These are phyloP conservation scores for Pterocarpus macrocarpus DNA, from an alignment of 306 rosid species.

Conservation along the genomic window DNA sequence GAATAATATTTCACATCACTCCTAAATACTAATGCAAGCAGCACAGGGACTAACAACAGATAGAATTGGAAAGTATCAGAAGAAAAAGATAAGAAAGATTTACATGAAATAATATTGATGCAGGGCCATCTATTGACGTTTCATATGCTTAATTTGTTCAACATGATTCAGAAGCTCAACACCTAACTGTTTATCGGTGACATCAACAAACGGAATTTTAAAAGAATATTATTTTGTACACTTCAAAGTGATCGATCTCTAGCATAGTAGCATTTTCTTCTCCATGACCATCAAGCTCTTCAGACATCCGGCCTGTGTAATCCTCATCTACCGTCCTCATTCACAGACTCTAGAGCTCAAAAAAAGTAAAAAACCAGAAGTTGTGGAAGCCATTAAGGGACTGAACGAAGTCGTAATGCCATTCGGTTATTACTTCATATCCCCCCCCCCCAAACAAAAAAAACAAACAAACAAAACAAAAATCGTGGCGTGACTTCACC, in stretches of 20 bases:
- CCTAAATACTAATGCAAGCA: background rate
- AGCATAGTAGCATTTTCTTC: background rate
- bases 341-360: background rate
- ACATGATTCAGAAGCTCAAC: background rate
- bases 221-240: conserved; percentile 6
- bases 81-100: background rate
- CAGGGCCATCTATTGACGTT: background rate
- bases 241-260: conserved; percentile 2
- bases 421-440: too few relatives aligned
- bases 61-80: background rate
- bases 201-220: background rate
- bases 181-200: conserved; percentile 14
- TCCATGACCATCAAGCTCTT: background rate
- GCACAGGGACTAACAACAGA: background rate
- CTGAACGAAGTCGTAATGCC: too few relatives aligned
- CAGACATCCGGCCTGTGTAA: background rate
- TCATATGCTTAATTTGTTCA: background rate
- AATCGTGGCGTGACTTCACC: background rate
- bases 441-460: too few relatives aligned
- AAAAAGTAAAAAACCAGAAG: background rate
- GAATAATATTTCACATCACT: background rate
- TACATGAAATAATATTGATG: background rate
- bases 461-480: too few relatives aligned
- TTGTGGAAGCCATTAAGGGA: background rate
- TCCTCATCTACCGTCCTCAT: background rate